Base-by-base conservation (phyloP, 2,329 filamentous ascomycete genomes). In the Neurospora sp. region DNA sequence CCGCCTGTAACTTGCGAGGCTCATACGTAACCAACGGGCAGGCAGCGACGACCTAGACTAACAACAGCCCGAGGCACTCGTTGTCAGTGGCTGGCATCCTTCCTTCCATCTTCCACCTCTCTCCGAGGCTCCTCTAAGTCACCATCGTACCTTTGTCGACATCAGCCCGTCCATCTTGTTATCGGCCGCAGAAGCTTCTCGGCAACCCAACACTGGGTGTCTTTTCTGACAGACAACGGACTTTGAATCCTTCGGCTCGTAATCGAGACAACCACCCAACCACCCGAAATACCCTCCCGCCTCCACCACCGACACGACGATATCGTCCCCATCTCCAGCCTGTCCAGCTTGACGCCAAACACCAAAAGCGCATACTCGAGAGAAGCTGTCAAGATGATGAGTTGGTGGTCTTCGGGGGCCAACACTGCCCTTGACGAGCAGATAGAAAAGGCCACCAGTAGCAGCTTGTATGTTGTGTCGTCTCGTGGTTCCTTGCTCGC, bases 391-490 rank as follows among this genome's bases (percentile, higher is more conserved):
- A 84, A 82, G 76, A 91, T 86, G 86, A 97, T 97, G 94, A 90
- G 93, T 79, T 93, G 94, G 86, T 99, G 95, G 95, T 98, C 97
- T 80, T 92, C 91, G 75, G 95, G 93, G 79, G 88, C 90, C 82
- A 93, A 93, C 81, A 92, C 91, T 78, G 93, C 93, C 82, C 87
- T 99, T 82, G 96, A 99, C 81, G 94, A 97, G 83, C 96, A 98
- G 86, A 91, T 99, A 78, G 95, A 97, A 80, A 93, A 91, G 81
- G 96, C 96, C 68, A 99, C 96, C 17, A 90, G 92, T 74, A 97
- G 93, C 78, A 98, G 94, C 81, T 85, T 99, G 91, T 97, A 88
- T 73, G 90, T 71, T 66, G 46, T 66, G 17, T 67, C 52, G 17
- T 42, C 19, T 15, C 36, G 3, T 46, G 4, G 15, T 19, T 38